A percentile compares a stretch with the other conserved stretches of the same genome.
These are phyloP conservation scores for Phaeosphaeria sp. DNA, from an alignment of 2,329 filamentous ascomycete species.

Conservation along the genomic window DNA sequence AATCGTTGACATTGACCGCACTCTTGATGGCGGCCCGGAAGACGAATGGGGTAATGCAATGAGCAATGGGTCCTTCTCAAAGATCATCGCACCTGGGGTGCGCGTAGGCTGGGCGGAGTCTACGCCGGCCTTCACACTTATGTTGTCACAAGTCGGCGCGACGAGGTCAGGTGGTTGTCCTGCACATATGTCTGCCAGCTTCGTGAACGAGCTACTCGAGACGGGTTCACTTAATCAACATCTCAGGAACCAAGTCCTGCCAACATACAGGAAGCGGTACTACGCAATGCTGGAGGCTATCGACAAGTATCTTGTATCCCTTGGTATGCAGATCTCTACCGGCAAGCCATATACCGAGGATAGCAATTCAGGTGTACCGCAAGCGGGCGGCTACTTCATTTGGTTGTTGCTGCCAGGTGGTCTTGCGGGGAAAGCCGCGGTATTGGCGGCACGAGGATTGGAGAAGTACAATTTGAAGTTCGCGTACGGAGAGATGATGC, in stretches of 20 bases:
- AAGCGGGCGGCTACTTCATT: conserved; percentile 80
- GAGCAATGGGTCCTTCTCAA: conserved; percentile 88
- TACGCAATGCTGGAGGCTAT: conserved; percentile 64
- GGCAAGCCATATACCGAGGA: conserved; percentile 11
- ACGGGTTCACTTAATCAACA: conserved; percentile 57
- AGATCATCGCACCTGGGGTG: conserved; percentile 61
- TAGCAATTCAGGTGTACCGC: conserved; percentile 31
- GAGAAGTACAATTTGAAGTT: conserved; percentile 68
- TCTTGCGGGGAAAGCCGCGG: conserved; percentile 53
- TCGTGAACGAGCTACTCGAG: conserved; percentile 59
- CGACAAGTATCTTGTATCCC: conserved; percentile 61
- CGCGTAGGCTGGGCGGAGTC: conserved; percentile 83
- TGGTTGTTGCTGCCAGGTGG: conserved; percentile 69
- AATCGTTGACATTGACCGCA: conserved; percentile 76
- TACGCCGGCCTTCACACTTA: conserved; percentile 63
- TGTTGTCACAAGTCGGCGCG: conserved; percentile 61
- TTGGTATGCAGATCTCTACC: conserved; percentile 59
- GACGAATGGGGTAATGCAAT: conserved; percentile 75
- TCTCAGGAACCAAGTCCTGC: conserved; percentile 58
- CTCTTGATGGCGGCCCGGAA: conserved; percentile 62
- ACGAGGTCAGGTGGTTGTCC: conserved; percentile 62
- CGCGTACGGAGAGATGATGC: conserved; percentile 71
- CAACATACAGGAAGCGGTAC: conserved; percentile 60
- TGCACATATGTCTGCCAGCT: conserved; percentile 60
- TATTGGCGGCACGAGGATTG: conserved; percentile 62